Conservation (phyloP, 805 yeast genomes). For the Grigorovia humatica region DNA sequence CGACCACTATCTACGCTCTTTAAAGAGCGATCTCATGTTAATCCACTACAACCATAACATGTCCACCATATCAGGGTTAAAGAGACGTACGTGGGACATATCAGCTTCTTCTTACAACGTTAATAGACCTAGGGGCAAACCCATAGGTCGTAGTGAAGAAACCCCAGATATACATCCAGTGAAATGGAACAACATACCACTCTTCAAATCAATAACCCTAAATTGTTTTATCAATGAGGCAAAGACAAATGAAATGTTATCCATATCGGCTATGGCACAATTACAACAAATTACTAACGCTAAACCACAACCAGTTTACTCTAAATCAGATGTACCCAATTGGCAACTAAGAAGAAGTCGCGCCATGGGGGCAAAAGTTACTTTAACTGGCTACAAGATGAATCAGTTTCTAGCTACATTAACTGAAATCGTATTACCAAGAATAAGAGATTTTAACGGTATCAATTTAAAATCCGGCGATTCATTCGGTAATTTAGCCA, state of each 20-base stretch:
- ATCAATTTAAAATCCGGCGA: slow-evolving; percentile 73
- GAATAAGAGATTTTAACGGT: slow-evolving; percentile 81
- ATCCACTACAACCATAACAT: slow-evolving; percentile 66
- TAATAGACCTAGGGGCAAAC: slow-evolving; percentile 68
- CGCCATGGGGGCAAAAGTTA: slow-evolving; percentile 83
- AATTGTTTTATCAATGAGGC: slow-evolving; percentile 72
- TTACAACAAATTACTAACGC: slow-evolving; percentile 91
- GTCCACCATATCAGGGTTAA: slow-evolving; percentile 46
- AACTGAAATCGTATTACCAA: slow-evolving; percentile 86
- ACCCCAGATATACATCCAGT: slow-evolving; percentile 65
- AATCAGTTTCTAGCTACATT: slow-evolving; percentile 76
- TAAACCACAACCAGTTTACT: slow-evolving; percentile 62
- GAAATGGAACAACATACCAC: slow-evolving; percentile 62
- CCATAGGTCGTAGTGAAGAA: slow-evolving; percentile 64
- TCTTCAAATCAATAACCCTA: slow-evolving; percentile 52
- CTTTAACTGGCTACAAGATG: slow-evolving; percentile 70
- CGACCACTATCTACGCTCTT: slow-evolving; percentile 65
- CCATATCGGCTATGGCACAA: slow-evolving; percentile 67
- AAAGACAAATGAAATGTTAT: slow-evolving; percentile 56
- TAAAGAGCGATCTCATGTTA: slow-evolving; percentile 68
- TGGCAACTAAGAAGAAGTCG: slow-evolving; percentile 85
- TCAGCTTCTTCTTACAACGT: slow-evolving; percentile 72
- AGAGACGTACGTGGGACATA: slow-evolving; percentile 77
- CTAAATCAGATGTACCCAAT: slow-evolving; percentile 68
- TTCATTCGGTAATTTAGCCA: slow-evolving; percentile 70